Evolutionary conservation across 768 basidiomycete genomes (phyloP), one percentile per base, ranked within the genome.

Genomic region (Strobilomyces confusus): DNA sequence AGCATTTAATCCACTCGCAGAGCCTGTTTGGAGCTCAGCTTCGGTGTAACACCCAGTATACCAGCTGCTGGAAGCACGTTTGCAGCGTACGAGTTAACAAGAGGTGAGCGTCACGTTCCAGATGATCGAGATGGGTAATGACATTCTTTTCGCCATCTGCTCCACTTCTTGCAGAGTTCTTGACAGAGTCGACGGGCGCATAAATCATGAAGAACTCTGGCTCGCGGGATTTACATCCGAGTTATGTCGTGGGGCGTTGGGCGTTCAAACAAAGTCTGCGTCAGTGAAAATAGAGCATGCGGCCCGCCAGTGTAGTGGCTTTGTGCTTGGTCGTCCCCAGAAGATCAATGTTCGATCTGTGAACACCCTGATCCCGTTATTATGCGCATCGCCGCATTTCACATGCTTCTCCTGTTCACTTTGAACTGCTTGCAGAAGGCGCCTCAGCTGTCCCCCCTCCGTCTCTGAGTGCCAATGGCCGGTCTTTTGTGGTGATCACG

Each of bases 51-150:
- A 44, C 17, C 34, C 48, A 92, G 92, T 69, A 92, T 95, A 62
- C 94, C 94, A 14, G 90, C 94, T 6, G 93, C 92, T 13, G 94
- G 83, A 40, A 85, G 86, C 59, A 97, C 94, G 4, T 95, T 97
- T 59, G 86, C 89, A 12, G 88, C 89, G 0, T 97, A 88, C 63
- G 93, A 97, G 68, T 63, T 94, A 25, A 90, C 86, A 0, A 73
- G 90, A 74, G 86, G 86, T 84, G 48, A 51, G 78, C 61, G 5
- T 4, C 29, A 5, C 32, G 3, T 23, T 15, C 23, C 11, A 2
- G 3, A 33, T 25, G 13, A 37, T n/a, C 13, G n/a, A 2, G 20
- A 19, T 20, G 1, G 14, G 19, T 11, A 1, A 32, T 52, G 33
- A 49, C 29, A 2, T 33, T 7, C 17, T 38, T 44, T 33, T 33